Percentiles rank a stretch among this genome's conserved stretches.
Evolutionary conservation across 805 yeast genomes (phyloP).

Genomic region (Starmerella bombi): DNA sequence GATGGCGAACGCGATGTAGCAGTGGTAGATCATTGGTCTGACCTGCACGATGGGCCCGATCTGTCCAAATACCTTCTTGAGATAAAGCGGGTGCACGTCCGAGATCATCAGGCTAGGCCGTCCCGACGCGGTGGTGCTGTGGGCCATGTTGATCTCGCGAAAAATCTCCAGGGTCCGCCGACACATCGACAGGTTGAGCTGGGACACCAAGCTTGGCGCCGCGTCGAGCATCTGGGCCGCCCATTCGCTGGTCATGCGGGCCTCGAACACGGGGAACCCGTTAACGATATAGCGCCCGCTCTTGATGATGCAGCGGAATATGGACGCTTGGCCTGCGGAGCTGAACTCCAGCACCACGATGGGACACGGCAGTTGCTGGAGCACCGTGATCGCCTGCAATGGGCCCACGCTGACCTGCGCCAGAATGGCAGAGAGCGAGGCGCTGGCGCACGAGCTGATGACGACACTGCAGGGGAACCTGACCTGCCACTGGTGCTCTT

Average conservation of each 20-base stretch:
- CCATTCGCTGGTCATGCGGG: not conserved
- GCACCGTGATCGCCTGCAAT: constrained; percentile 2
- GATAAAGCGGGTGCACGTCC: constrained; percentile 2
- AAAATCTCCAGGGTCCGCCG: constrained; percentile 6
- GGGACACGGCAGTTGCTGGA: not conserved
- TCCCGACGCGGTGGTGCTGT: not conserved
- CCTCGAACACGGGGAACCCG: constrained; percentile 1
- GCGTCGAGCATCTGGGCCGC: not conserved
- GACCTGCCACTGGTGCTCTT: not conserved
- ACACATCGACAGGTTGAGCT: not conserved
- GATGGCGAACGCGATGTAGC: constrained; percentile 15
- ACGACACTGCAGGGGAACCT: not conserved
- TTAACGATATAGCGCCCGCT: constrained; percentile 2
- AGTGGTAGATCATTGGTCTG: constrained; percentile 18
- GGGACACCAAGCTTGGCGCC: not conserved
- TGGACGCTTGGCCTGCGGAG: not conserved
- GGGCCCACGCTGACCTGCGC: constrained; percentile 22
- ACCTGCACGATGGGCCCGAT: constrained; percentile 16
- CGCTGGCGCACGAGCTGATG: not conserved
- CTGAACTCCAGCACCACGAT: constrained; percentile 7
- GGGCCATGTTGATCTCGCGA: not conserved
- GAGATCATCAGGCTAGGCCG: constrained; percentile 1
- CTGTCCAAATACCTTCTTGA: constrained; percentile 9
- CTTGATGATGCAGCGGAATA: constrained; percentile 1
- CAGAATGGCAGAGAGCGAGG: constrained; percentile 8